phyloP scores from a whole-genome alignment of 768 basidiomycete species.

The Sporobolomyces phaffii region DNA sequence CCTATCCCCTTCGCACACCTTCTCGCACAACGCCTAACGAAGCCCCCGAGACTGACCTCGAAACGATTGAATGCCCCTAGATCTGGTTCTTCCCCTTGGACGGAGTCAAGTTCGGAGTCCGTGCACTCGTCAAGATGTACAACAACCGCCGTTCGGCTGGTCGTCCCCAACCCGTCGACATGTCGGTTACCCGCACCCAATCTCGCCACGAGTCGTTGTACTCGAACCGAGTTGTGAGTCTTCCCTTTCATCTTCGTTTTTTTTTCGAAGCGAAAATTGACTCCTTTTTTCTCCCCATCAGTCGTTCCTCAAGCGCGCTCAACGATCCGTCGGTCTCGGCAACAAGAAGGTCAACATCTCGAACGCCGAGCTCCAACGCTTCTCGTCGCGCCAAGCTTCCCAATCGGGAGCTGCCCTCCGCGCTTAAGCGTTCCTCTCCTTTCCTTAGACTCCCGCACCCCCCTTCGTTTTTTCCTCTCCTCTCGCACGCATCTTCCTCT shows the following conservation, averaged over 20 bases:
- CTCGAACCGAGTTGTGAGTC: conserved; percentile 91
- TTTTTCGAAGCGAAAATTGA: too few species aligned
- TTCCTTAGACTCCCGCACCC: conserved; percentile 10
- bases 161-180: conserved; percentile 51
- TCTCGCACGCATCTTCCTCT: not conserved
- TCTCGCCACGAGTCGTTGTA: conserved; percentile 86
- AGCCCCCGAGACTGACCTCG: too few species aligned
- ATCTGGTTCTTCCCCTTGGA: conserved; percentile 90
- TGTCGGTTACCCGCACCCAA: conserved; percentile 76
- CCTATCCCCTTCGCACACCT: too few species aligned
- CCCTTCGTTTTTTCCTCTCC: conserved; percentile 1
- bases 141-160: conserved; percentile 50
- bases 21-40: too few species aligned
- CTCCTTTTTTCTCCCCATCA: too few species aligned
- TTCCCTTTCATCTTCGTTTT: too few species aligned
- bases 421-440: conserved; percentile 9
- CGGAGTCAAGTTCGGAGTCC: conserved; percentile 83
- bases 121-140: conserved; percentile 78
- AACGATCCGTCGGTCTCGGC: conserved; percentile 80
- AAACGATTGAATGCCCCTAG: too few species aligned
- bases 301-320: conserved; percentile 84
- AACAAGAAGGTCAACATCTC: conserved; percentile 49
- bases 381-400: conserved; percentile 78
- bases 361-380: conserved; percentile 66
- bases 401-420: conserved; percentile 64